Conservation (phyloP, 768 basidiomycete species). For the Phlebiopsis gigantea region DNA sequence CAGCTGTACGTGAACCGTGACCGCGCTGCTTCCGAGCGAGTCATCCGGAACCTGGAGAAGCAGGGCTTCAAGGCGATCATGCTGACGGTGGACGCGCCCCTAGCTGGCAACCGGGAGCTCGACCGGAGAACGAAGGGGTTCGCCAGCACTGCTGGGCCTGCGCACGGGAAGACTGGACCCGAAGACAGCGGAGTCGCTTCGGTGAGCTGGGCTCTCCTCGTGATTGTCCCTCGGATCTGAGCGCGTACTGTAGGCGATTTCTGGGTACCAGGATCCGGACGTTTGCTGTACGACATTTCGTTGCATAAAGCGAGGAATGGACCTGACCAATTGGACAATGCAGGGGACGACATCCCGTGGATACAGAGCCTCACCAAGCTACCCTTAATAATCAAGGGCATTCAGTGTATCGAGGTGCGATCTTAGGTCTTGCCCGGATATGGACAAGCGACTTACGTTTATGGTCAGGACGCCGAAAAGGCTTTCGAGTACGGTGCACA, state of each 20-base stretch:
- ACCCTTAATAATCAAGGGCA: slow-evolving; percentile 40
- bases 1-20: slow-evolving; percentile 44
- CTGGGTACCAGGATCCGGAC: slow-evolving; percentile 29
- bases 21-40: slow-evolving; percentile 31
- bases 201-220: slow-evolving; percentile 13
- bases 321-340: neutral
- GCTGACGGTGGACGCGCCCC: slow-evolving; percentile 43
- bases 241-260: slow-evolving; percentile 19
- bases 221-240: neutral
- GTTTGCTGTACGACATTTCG: slow-evolving; percentile 23
- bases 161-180: slow-evolving; percentile 13
- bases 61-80: slow-evolving; percentile 41
- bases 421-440: neutral
- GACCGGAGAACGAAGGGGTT: slow-evolving; percentile 29
- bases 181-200: slow-evolving; percentile 21
- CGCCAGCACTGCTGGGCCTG: slow-evolving; percentile 15
- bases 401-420: slow-evolving; percentile 38
- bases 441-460: neutral
- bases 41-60: slow-evolving; percentile 32
- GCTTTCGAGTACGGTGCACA: slow-evolving; percentile 39
- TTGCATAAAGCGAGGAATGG: too few relatives aligned
- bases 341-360: slow-evolving; percentile 34
- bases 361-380: slow-evolving; percentile 33
- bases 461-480: slow-evolving; percentile 36
- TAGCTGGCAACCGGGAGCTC: slow-evolving; percentile 38